phyloP scores from a whole-genome alignment of 257 asterid species.

The Solanum piurae region DNA sequence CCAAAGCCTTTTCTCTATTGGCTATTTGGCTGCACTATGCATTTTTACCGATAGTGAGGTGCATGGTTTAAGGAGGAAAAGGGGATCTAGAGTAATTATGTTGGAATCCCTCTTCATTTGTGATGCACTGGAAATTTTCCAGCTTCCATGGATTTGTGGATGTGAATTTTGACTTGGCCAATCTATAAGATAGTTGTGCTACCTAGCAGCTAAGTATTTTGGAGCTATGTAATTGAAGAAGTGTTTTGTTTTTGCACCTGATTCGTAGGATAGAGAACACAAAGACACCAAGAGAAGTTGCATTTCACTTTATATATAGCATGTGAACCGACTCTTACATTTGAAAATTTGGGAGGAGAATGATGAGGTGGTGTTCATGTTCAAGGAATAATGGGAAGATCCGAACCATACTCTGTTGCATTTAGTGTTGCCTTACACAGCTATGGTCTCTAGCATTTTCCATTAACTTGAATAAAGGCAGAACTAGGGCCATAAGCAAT shows the following conservation, averaged over 20 bases:
- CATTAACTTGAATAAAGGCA: neutral
- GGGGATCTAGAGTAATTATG: neutral
- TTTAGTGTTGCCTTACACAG: neutral
- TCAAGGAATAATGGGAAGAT: neutral
- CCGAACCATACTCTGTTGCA: neutral
- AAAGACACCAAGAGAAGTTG: neutral
- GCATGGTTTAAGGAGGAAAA: neutral
- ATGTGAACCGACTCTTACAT: neutral
- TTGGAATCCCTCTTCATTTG: neutral
- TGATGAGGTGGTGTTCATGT: neutral
- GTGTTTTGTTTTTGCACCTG: neutral
- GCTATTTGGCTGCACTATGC: neutral
- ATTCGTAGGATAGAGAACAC: neutral
- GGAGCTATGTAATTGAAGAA: neutral
- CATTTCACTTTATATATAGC: neutral
- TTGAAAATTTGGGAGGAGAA: neutral
- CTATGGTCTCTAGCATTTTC: neutral
- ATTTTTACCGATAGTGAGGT: neutral
- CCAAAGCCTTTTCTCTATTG: neutral
- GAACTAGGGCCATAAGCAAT: neutral
- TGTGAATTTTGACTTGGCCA: neutral
- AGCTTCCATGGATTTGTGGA: neutral
- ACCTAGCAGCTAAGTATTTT: neutral
- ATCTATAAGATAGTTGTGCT: neutral
- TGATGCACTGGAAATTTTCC: neutral